phyloP scores from a whole-genome alignment of 176 grass and related monocot genomes.

The Poa annua region DNA sequence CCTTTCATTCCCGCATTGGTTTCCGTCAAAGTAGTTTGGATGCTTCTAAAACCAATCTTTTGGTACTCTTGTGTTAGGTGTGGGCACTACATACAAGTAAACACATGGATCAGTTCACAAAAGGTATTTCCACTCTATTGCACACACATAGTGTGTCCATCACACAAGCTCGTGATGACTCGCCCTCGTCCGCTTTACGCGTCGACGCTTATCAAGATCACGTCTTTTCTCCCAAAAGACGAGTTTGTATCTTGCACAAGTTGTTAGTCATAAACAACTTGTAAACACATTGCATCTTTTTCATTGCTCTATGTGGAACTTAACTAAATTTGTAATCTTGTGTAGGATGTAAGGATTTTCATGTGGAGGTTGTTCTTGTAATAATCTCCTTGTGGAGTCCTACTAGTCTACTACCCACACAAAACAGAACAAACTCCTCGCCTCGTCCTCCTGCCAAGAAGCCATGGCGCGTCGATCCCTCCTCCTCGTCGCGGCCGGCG shows the following conservation, averaged over 20 bases:
- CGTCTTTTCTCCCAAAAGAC: too few species aligned
- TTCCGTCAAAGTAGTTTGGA: neutral
- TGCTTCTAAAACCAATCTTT: neutral
- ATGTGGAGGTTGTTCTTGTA: too few species aligned
- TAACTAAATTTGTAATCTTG: too few species aligned
- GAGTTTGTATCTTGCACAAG: too few species aligned
- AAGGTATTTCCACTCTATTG: neutral
- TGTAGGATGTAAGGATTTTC: too few species aligned
- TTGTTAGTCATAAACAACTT: too few species aligned
- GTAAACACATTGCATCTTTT: too few species aligned
- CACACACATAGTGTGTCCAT: neutral
- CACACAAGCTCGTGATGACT: neutral
- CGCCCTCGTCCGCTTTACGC: neutral
- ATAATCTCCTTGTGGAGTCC: neutral
- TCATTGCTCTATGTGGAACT: too few species aligned
- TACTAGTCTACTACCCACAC: neutral
- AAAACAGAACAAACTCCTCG: neutral
- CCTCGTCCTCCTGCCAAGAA: too few species aligned
- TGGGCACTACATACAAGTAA: neutral
- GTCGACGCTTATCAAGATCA: neutral
- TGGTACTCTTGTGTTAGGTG: neutral
- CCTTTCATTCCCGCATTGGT: neutral
- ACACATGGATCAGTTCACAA: neutral
- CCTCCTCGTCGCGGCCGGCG: neutral
- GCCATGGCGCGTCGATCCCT: neutral